These are phyloP conservation scores for Cryphonectria nitschkei DNA, from an alignment of 2,329 filamentous ascomycete species.

Conservation along the genomic window DNA sequence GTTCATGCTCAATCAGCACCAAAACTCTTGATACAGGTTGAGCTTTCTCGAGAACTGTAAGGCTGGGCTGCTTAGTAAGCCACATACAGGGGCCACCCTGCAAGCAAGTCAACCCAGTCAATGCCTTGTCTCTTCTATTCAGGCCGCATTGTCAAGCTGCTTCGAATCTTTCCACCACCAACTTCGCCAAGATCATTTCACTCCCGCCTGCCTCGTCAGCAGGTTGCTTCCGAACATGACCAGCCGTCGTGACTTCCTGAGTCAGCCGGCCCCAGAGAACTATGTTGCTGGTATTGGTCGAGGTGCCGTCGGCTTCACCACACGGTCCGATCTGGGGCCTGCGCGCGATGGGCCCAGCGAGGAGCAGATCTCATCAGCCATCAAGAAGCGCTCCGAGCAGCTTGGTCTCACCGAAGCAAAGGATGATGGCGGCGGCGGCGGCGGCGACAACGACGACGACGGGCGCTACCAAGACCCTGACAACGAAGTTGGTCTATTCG, in stretches of 20 bases:
- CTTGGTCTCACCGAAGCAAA: slow-evolving; percentile 63
- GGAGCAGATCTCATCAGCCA: slow-evolving; percentile 96
- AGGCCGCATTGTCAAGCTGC: background rate
- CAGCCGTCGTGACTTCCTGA: slow-evolving; percentile 81
- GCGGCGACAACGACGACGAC: slow-evolving; percentile 66
- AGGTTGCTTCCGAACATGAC: slow-evolving; percentile 46
- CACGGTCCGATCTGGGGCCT: slow-evolving; percentile 92
- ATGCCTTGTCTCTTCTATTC: background rate
- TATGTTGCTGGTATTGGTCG: slow-evolving; percentile 96
- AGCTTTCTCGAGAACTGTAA: background rate
- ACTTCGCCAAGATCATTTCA: background rate
- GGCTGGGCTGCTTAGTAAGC: background rate
- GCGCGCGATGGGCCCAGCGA: slow-evolving; percentile 94
- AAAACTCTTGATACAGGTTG: no score
- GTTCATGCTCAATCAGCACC: no score
- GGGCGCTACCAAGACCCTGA: slow-evolving; percentile 93
- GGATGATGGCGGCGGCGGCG: slow-evolving; percentile 69
- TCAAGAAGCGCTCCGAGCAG: slow-evolving; percentile 88
- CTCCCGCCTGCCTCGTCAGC: no score
- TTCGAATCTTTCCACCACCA: background rate
- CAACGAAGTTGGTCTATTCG: slow-evolving; percentile 94
- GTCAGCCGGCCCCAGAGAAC: slow-evolving; percentile 81
- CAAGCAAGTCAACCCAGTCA: background rate
- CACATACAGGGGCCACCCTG: background rate
- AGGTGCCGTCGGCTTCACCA: slow-evolving; percentile 97